Percentiles rank a stretch among this genome's conserved stretches.
Conservation (phyloP, 768 basidiomycete genomes). For the Lanmaoa pseudosensibilis region DNA sequence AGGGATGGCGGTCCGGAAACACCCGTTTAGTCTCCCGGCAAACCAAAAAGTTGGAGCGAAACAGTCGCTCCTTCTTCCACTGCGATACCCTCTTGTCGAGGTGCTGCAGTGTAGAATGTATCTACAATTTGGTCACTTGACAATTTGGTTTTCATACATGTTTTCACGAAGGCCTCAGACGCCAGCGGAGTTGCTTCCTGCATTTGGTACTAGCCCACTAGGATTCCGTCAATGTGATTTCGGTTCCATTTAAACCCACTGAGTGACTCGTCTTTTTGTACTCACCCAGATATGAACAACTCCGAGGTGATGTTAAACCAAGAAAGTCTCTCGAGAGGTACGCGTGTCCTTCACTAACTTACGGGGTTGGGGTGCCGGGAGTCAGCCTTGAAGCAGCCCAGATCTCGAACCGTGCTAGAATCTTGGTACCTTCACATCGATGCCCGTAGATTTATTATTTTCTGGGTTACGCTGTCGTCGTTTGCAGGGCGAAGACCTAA, state of each 20-base stretch:
- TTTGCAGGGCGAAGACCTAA: neutral
- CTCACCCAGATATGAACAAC: neutral
- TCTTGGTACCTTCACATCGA: no score
- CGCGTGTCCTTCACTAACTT: neutral
- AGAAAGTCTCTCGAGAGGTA: neutral
- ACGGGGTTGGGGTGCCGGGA: no score
- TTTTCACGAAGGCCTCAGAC: neutral
- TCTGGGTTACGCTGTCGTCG: no score
- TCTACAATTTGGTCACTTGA: neutral
- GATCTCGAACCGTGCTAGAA: no score
- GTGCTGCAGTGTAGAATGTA: neutral
- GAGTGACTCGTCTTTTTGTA: neutral
- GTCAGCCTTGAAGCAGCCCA: neutral
- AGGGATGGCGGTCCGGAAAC: conserved; percentile 2
- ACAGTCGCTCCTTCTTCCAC: neutral
- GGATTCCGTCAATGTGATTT: neutral
- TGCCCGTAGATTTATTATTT: neutral
- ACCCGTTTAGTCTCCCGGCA: neutral
- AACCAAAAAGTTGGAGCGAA: neutral
- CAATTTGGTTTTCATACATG: neutral
- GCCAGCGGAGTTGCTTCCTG: no score
- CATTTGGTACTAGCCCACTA: neutral
- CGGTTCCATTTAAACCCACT: neutral
- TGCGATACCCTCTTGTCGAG: no score
- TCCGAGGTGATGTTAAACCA: neutral